phyloP scores from a whole-genome alignment of 495 filamentous ascomycete species.

The Penicillium fimorum region DNA sequence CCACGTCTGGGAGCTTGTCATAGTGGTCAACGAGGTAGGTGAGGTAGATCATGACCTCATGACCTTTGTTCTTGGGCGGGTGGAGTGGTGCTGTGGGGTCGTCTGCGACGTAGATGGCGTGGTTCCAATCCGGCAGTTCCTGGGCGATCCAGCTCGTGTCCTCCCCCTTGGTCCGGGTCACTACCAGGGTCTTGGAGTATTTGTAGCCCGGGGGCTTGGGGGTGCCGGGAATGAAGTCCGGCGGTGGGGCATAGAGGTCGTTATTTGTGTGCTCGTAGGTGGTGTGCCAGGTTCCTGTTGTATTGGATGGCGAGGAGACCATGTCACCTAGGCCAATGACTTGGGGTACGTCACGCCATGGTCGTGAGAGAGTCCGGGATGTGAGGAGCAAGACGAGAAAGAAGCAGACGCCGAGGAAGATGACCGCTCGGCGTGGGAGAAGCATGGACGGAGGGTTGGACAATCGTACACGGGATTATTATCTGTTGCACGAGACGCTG shows the following conservation, averaged over 20 bases:
- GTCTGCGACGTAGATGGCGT: constrained; percentile 64
- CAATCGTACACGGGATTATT: constrained; percentile 13
- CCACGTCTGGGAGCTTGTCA: constrained; percentile 62
- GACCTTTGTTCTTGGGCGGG: constrained; percentile 70
- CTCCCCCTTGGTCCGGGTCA: constrained; percentile 55
- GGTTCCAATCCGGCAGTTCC: constrained; percentile 54
- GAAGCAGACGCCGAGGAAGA: constrained; percentile 41
- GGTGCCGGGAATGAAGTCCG: constrained; percentile 39
- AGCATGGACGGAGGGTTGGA: constrained; percentile 31
- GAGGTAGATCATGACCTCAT: constrained; percentile 75
- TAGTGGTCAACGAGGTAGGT: constrained; percentile 73
- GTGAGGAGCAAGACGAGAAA: constrained; percentile 32
- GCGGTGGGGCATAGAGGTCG: constrained; percentile 33
- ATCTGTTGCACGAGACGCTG: constrained; percentile 18
- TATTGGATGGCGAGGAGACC: constrained; percentile 18
- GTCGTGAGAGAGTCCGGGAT: constrained; percentile 30
- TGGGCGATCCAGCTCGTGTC: constrained; percentile 60
- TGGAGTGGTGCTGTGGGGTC: constrained; percentile 58
- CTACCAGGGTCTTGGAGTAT: constrained; percentile 55
- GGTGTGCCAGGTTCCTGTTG: constrained; percentile 24
- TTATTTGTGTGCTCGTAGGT: constrained; percentile 20
- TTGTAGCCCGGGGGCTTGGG: constrained; percentile 41
- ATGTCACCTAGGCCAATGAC: constrained; percentile 39
- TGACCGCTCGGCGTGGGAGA: constrained; percentile 37
- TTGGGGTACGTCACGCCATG: constrained; percentile 39